A percentile compares a stretch with the other conserved stretches of the same genome.
Evolutionary conservation across 2,329 filamentous ascomycete species (phyloP).

Genomic region (Colletotrichum euphorbiae): DNA sequence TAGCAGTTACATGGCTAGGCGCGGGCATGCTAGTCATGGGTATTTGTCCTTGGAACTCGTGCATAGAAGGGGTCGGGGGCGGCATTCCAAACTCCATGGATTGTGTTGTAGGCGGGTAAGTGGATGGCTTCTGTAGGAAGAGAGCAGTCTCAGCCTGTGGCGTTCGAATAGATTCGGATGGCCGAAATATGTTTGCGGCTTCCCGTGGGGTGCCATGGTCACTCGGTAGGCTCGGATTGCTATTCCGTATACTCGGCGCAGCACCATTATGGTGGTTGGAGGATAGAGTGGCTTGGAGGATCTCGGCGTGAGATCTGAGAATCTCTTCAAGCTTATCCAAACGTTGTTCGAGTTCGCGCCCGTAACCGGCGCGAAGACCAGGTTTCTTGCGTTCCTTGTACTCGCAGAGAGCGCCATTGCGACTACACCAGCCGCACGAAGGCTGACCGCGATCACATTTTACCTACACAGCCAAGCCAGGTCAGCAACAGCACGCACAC

Average conservation of each 20-base stretch:
- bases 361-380: constrained; percentile 74
- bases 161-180: constrained; percentile 62
- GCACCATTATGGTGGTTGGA: constrained; percentile 50
- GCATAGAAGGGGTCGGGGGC: constrained; percentile 58
- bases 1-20: constrained; percentile 47
- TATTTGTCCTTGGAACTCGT: constrained; percentile 63
- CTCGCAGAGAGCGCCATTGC: constrained; percentile 72
- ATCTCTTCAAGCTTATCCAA: constrained; percentile 77
- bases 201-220: constrained; percentile 69
- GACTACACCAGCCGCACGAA: constrained; percentile 75
- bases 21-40: constrained; percentile 54
- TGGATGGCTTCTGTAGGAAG: constrained; percentile 71
- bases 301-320: constrained; percentile 73
- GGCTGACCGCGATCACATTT: constrained; percentile 83
- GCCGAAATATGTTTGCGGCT: constrained; percentile 58
- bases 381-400: constrained; percentile 78
- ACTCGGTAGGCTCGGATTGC: constrained; percentile 63
- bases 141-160: constrained; percentile 69
- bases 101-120: constrained; percentile 59
- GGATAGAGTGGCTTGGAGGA: constrained; percentile 69
- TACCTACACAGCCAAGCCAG: constrained; percentile 57
- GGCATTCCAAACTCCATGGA: constrained; percentile 63
- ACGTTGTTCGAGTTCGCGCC: constrained; percentile 78
- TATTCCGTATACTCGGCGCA: constrained; percentile 59
- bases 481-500: constrained; percentile 27